Base-by-base conservation (phyloP, 2,329 filamentous ascomycete genomes). In the Didymella segeticola region DNA sequence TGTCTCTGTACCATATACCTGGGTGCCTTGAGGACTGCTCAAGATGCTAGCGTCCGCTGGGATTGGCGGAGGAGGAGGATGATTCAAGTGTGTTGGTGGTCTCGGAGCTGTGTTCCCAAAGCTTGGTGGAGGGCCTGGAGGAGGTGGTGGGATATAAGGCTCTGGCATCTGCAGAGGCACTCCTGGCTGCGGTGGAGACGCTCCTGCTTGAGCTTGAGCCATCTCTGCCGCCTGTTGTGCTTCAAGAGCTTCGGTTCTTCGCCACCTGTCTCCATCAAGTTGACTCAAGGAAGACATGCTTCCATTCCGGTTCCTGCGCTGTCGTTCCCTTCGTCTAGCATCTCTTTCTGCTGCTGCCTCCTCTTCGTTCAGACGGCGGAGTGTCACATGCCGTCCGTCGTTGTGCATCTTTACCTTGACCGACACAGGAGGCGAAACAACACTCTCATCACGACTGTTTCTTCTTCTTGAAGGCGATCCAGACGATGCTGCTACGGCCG, bases 391-490 rank as follows among this genome's bases (percentile, higher is more conserved):
- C 7, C 84, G 79, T 20, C 84, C 84, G 58, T 87, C 84, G 53
- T 83, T 81, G 70, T 87, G 84, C 80, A 87, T 85, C 66, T 86
- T 86, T 34, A 88, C 80, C 68, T 87, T 86, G 49, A 88, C 80
- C 25, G 82, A 85, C 39, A 87, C 83, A 2, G 84, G 83, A n/a
- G 83, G 84, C 0, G 83, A 84, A 20, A 77, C 78, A 25, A 80
- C 73, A 56, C 78, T 78, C 38, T 77, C 77, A 37, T 79, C 76
- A 47, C 58, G 60, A 47, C 71, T 72, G 53, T 64, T 66, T 46
- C 73, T 66, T 39, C 66, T 63, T 47, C 60, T 68, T n/a, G 67
- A 68, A 11, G 67, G 62, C 14, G 72, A 69, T 9, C 64, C 67
- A 19, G 57, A 64, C 15, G 69, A 62, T 46, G 62, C 58, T 43